Base-by-base conservation (phyloP, 2,329 filamentous ascomycete genomes). In the Rutstroemia sp. region DNA sequence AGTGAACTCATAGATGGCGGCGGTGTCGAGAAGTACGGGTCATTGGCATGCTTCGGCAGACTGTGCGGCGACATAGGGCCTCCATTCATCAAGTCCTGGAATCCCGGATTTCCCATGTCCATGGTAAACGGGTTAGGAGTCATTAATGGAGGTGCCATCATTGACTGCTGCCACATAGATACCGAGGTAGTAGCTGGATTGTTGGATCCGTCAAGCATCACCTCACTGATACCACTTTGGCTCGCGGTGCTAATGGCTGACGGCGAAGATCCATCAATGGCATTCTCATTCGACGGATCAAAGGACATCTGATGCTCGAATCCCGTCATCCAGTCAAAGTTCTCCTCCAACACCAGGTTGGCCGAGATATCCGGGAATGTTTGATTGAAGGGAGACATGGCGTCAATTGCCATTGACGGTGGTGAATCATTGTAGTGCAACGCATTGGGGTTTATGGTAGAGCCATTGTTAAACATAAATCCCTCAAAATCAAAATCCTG, bases 241-340 rank as follows among this genome's bases (percentile, higher is more conserved):
- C 92, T 97, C 58, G 89, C 89, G 45, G 89, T 95, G 75, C 92
- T 97, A 71, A 97, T 92, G 48, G 91, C 91, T 8, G 94, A 97
- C 16, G 94, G 94, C 14, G 94, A 97, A 10, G 94, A 97, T 58
- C 88, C 91, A 66, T 96, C 92, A 54, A 96, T 82, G 27, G 89
- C 90, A 62, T 85, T 87, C 64, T 96, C 91, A 66, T 87, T 87
- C 55, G 77, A 74, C 56, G 80, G 82, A 64, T 78, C 79, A 69
- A 90, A 84, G 7, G 81, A 81, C 77, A 92, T 82, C 47, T 88
- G 83, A 66, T 86, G 69, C 95, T 88, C 14, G 38, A 25, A 14
- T 51, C 16, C 21, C 87, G 87, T 58, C 73, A 84, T 82, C 91
- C 91, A 97, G 65, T 91, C 88, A 69, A 94, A 89, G 63, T 78